Evolutionary conservation across 2,329 filamentous ascomycete genomes (phyloP), one percentile per base, ranked within the genome.

Genomic region (Fusarium sp.): DNA sequence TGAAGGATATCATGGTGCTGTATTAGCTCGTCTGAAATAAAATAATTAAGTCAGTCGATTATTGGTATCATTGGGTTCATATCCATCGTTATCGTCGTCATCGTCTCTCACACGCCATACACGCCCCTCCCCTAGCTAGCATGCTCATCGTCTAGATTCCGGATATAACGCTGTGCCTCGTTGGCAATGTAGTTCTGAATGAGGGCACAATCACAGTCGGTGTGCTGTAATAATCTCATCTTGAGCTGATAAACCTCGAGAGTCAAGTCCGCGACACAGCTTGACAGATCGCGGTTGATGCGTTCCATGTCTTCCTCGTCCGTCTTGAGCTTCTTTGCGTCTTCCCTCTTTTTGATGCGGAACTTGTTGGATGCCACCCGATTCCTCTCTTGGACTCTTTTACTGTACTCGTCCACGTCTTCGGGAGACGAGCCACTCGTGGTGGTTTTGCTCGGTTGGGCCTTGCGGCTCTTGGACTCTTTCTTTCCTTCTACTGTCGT

Each of bases 281-380:
- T 31, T 0, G 60, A 62, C 0, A 79, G 56, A 18, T 72, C 38
- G 6, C 63, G 71, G 22, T 77, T 73, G 20, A 38, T 22, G 2
- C 50, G 62, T 37, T 78, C 68, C 57, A 79, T 69, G 6, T 52
- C 65, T 35, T 72, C n/a, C 16, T 79, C 74, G 20, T 73, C 42
- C 1, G 38, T 20, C 20, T 70, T 63, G 13, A 79, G 74, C 13
- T 38, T 71, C 4, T 34, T 62, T 2, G 69, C 66, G 14, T 74
- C 67, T 9, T 74, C 70, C 1, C 69, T 67, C 42, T 78, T 79
- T 56, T 71, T 77, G 29, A 69, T 16, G 1, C 78, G 75, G 34
- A 78, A 78, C 31, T 72, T 78, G 62, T 75, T 79, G 57, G 78
- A 77, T 5, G 78, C 77, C 10, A 76, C 22, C 11, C 78, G 76